Base-by-base conservation (phyloP, 345 rosid genomes). In the Salix exigua region DNA sequence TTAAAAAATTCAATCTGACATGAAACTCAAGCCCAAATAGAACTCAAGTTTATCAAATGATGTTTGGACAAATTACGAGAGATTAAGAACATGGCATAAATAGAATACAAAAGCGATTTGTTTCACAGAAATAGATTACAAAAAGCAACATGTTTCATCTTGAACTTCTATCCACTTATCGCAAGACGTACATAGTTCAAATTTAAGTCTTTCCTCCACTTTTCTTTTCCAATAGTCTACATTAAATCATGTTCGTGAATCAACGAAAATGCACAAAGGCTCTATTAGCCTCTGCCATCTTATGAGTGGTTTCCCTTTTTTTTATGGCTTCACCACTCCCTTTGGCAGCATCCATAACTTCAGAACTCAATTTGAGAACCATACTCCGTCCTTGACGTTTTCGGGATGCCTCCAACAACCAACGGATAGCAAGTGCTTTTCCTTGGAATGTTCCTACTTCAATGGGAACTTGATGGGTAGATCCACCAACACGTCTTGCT, bases 321-420 rank as follows among this genome's bases (percentile, higher is more conserved):
- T 66, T 28, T 28, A 77, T 55, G 6, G 70, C 84, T n/a, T 73
- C 70, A 4, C 75, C 80, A n/a, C 11, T 77, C 71, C 75, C 80
- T 50, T 48, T 50, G 60, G 78, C 78, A 44, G 78, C 78, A 60
- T 73, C 84, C 60, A 77, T 77, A 37, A 73, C 38, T 35, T 81
- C 84, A 12, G 31, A 51, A 70, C 78, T 70, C 23, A 81, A 35
- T 37, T 77, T 81, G 33, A 77, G 26, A 31, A 55, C 75, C 84
- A 81, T 73, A 63, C 68, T 72, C n/a, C 18, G 23, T 4, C 78
- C 81, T 6, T 42, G 48, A 25, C 63, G 65, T 66, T 73, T 78
- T 19, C 80, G 16, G 0, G 78, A 69, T 3, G 80, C 80, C 9
- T 73, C 33, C 75, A 81, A 74, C 76, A 73, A 63, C 78, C 83